phyloP scores from a whole-genome alignment of 176 grass and related monocot genomes.

The Triticum timopheevii region DNA sequence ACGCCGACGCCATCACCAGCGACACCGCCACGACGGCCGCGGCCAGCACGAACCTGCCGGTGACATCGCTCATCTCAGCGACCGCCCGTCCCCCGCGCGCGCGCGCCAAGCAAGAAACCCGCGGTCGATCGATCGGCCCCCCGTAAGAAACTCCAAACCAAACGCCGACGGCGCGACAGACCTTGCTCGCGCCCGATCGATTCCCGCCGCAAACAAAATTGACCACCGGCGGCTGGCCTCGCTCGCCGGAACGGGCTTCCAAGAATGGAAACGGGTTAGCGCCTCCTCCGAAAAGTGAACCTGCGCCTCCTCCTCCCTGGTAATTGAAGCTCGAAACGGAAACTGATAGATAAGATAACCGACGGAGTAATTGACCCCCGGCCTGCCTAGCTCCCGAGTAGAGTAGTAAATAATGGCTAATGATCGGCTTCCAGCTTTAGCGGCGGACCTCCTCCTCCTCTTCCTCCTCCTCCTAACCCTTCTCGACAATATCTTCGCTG shows the following conservation, averaged over 20 bases:
- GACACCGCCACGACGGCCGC: background rate
- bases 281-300: background rate
- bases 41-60: conserved; percentile 28
- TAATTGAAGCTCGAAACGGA: background rate
- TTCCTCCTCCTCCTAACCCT: no score
- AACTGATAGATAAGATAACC: background rate
- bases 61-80: conserved; percentile 50
- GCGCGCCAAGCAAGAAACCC: no score
- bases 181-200: no score
- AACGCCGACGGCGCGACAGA: no score
- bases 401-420: background rate
- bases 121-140: no score
- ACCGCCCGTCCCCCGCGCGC: background rate
- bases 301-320: background rate
- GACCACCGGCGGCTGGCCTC: no score
- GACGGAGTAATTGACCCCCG: background rate
- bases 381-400: no score
- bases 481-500: background rate
- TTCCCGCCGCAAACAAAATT: no score
- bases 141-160: no score
- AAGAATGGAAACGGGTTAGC: background rate
- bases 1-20: background rate
- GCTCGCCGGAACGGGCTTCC: background rate
- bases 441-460: background rate
- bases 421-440: conserved; percentile 9